A percentile compares a stretch with the other conserved stretches of the same genome.
phyloP scores from a whole-genome alignment of 2,329 filamentous ascomycete genomes.

The Talaromyces marneffei region DNA sequence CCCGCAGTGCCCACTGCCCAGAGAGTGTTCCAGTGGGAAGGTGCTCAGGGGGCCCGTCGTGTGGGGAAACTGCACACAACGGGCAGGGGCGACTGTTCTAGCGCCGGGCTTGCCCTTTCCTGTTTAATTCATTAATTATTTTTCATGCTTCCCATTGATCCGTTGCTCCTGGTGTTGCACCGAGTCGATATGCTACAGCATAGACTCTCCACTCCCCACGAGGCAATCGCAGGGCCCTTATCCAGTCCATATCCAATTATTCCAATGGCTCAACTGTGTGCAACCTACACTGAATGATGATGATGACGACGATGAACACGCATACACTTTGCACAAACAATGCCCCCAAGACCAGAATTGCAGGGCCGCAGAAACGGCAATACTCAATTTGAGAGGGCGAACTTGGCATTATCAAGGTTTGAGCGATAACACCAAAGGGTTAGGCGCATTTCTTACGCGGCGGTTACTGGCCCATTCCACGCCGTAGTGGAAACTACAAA shows the following conservation, averaged over 20 bases:
- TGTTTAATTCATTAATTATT: neutral
- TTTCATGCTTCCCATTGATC: neutral
- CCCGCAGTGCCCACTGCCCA: neutral
- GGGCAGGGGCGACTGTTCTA: neutral
- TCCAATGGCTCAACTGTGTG: neutral
- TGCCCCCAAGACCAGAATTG: neutral
- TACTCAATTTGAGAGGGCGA: neutral
- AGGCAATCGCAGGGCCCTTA: neutral
- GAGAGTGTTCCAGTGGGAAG: neutral
- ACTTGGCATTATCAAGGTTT: neutral
- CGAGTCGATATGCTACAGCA: neutral
- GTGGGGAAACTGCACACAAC: neutral
- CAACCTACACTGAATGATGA: neutral
- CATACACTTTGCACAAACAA: neutral
- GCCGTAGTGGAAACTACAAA: neutral
- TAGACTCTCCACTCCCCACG: constrained; percentile 1
- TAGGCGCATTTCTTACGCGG: neutral
- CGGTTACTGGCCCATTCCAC: neutral
- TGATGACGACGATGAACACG: neutral
- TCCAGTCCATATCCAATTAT: neutral
- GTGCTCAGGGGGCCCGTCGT: neutral
- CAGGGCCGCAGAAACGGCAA: neutral
- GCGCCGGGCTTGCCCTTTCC: neutral
- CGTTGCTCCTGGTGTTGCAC: neutral
- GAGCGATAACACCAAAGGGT: neutral